phyloP scores from a whole-genome alignment of 176 grass and related monocot species.

The Aegilops speltoides region DNA sequence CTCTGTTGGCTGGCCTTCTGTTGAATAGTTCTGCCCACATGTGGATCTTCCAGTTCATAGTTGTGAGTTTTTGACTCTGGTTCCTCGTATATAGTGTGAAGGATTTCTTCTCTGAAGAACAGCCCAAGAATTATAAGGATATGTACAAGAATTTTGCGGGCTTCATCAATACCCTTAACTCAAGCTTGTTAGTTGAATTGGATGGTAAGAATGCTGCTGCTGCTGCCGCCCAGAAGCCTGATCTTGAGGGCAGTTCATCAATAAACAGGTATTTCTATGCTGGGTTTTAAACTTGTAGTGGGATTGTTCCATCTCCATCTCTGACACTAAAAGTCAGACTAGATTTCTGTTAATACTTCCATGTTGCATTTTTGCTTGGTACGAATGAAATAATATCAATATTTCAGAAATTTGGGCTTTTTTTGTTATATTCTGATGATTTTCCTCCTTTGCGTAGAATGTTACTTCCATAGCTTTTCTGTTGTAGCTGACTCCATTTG shows the following conservation, averaged over 20 bases:
- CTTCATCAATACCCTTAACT: constrained; percentile 65
- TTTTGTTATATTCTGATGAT: constrained; percentile 6
- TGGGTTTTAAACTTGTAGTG: background rate
- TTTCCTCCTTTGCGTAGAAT: background rate
- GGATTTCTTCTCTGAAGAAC: constrained; percentile 60
- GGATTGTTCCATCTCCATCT: background rate
- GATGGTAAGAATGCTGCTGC: constrained; percentile 31
- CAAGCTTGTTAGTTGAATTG: constrained; percentile 58
- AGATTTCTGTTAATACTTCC: background rate
- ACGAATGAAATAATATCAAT: constrained; percentile 9
- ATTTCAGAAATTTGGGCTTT: background rate
- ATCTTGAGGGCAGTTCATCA: constrained; percentile 49
- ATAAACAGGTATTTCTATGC: constrained; percentile 37
- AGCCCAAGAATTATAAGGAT: constrained; percentile 65
- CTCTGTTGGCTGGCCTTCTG: background rate
- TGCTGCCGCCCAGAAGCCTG: constrained; percentile 29
- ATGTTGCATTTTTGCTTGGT: background rate
- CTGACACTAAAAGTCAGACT: background rate
- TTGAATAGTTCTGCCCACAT: constrained; percentile 8
- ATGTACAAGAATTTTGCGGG: constrained; percentile 87
- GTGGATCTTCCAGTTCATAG: background rate
- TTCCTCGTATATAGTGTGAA: constrained; percentile 57
- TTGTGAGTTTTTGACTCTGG: constrained; percentile 17
- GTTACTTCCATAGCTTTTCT: background rate
- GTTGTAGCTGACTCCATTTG: background rate